A percentile compares a stretch with the other conserved stretches of the same genome.
Evolutionary conservation across 108 stramenopile genomes (phyloP).

Genomic region (Epipyxis sp.): DNA sequence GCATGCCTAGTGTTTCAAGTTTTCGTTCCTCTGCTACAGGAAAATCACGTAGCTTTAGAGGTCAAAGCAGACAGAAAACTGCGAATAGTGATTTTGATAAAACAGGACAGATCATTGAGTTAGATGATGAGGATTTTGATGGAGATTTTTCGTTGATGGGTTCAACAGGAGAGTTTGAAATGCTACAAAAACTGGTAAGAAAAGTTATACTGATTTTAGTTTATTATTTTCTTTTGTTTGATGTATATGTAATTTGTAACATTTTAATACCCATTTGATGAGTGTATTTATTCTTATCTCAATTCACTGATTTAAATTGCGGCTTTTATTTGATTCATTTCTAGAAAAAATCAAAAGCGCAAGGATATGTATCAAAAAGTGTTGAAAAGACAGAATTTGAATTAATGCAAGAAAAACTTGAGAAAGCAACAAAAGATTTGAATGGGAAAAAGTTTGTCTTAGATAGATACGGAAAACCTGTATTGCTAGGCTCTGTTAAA

Average conservation of each 20-base stretch:
- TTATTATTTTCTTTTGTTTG: not conserved
- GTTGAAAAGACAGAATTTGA: conserved; percentile 3
- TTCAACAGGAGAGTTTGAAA: conserved; percentile 3
- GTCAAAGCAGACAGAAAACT: not conserved
- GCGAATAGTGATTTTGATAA: not conserved
- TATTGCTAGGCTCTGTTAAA: not conserved
- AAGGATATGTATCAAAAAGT: not conserved
- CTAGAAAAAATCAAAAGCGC: too few species aligned
- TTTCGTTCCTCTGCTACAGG: conserved; percentile 11
- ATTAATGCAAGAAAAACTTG: conserved; percentile 8
- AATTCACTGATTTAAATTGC: too few species aligned
- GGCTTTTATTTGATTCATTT: too few species aligned
- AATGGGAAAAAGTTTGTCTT: not conserved
- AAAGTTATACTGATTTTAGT: not conserved
- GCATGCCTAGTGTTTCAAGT: conserved; percentile 8
- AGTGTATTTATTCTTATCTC: too few species aligned
- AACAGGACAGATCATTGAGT: conserved; percentile 14
- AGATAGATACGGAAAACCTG: conserved; percentile 5
- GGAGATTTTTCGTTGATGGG: not conserved
- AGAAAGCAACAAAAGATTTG: not conserved
- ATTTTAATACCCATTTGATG: too few species aligned
- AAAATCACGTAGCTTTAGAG: not conserved
- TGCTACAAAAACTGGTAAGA: conserved; percentile 1
- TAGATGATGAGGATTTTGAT: conserved; percentile 7
- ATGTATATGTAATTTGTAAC: not conserved